Conservation (phyloP, 305 asterid species). For the Fraxinus sp. region DNA sequence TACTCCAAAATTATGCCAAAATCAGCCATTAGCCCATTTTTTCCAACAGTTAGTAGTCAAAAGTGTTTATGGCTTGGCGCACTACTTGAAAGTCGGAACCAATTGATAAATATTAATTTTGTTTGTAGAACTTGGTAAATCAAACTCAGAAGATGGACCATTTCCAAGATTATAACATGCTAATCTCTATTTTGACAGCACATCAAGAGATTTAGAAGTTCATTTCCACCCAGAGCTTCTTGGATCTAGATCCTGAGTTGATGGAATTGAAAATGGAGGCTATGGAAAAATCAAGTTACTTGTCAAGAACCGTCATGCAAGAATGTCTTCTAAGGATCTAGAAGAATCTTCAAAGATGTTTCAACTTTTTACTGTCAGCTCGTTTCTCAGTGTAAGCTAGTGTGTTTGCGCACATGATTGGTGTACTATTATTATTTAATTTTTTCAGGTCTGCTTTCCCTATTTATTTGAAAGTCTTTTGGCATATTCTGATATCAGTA, state of each 20-base stretch:
- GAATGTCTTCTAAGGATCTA: constrained; percentile 85
- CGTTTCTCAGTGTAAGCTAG: constrained; percentile 79
- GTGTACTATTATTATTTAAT: neutral
- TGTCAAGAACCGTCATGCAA: constrained; percentile 77
- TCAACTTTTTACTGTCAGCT: constrained; percentile 74
- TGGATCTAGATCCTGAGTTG: constrained; percentile 77
- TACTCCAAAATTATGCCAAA: no score
- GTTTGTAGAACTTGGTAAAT: no score
- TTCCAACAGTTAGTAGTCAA: no score
- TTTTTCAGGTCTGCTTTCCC: constrained; percentile 13
- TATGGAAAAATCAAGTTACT: constrained; percentile 63
- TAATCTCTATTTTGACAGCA: no score
- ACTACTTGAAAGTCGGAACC: no score
- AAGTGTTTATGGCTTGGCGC: neutral
- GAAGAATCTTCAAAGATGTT: constrained; percentile 84
- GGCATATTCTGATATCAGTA: constrained; percentile 1
- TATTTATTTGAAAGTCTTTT: constrained; percentile 2
- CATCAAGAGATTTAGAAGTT: no score
- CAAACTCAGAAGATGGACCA: no score
- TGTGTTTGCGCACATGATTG: constrained; percentile 19
- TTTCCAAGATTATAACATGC: no score
- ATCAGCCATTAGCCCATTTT: no score
- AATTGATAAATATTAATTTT: constrained; percentile 10
- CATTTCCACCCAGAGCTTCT: constrained; percentile 88
- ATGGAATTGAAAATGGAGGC: constrained; percentile 67